These are phyloP conservation scores for Eucalyptus cloeziana DNA, from an alignment of 345 rosid genomes.

Conservation along the genomic window DNA sequence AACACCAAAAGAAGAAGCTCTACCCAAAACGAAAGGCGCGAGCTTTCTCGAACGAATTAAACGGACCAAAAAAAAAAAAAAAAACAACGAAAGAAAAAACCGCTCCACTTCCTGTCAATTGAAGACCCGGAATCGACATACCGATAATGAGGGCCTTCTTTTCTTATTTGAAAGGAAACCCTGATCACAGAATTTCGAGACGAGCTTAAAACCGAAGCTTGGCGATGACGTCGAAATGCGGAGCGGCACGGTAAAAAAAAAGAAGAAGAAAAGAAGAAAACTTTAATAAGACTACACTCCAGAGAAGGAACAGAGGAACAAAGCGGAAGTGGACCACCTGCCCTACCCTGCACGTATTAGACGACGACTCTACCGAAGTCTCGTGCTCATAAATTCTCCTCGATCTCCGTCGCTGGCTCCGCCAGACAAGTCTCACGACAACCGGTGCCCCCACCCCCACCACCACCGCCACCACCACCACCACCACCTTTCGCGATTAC, in stretches of 20 bases:
- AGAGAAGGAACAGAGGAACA: background rate
- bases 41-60: background rate
- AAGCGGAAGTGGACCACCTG: slow-evolving; percentile 8
- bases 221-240: background rate
- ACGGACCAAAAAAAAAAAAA: background rate
- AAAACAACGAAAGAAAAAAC: background rate
- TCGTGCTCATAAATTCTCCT: slow-evolving; percentile 69
- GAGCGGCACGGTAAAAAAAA: background rate
- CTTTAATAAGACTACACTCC: background rate
- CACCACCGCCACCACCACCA: background rate
- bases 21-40: background rate
- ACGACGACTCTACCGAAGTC: slow-evolving; percentile 29
- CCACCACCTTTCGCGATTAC: background rate
- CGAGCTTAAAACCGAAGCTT: background rate
- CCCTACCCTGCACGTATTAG: slow-evolving; percentile 13
- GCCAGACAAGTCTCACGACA: slow-evolving; percentile 11
- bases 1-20: background rate
- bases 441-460: slow-evolving; percentile 10
- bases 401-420: slow-evolving; percentile 15
- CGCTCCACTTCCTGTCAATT: background rate
- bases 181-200: background rate
- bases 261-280: background rate
- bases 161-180: background rate
- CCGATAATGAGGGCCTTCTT: background rate
- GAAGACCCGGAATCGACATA: background rate